Conservation (phyloP, 2,329 filamentous ascomycete species). For the Exophiala bonariae region DNA sequence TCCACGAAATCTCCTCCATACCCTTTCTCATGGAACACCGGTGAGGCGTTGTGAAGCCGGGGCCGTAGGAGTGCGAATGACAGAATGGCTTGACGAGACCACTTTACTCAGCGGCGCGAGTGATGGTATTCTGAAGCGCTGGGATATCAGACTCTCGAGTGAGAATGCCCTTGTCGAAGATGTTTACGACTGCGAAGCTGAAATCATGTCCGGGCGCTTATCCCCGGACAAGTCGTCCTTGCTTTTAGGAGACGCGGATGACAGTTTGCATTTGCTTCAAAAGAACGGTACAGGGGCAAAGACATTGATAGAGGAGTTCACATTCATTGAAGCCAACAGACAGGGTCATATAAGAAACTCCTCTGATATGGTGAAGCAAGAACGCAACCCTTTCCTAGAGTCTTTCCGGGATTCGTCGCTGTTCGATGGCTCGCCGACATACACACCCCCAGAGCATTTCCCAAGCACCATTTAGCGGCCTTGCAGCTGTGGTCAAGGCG, state of each 20-base stretch:
- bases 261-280: slow-evolving; percentile 54
- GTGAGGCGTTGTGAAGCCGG: slow-evolving; percentile 53
- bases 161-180: slow-evolving; percentile 55
- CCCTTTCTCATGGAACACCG: slow-evolving; percentile 52
- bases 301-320: no score
- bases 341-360: no score
- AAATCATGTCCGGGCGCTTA: slow-evolving; percentile 60
- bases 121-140: slow-evolving; percentile 60
- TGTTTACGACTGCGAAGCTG: slow-evolving; percentile 49
- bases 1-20: slow-evolving; percentile 47
- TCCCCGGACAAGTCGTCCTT: slow-evolving; percentile 57
- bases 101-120: slow-evolving; percentile 59
- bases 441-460: no score
- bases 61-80: slow-evolving; percentile 60
- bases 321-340: no score
- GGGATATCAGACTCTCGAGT: slow-evolving; percentile 56
- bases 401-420: no score
- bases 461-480: no score
- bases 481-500: no score
- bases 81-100: slow-evolving; percentile 56
- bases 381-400: no score
- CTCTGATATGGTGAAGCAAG: no score
- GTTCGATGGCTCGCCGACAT: no score
- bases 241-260: slow-evolving; percentile 58
- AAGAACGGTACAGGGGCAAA: no score